Conservation (phyloP, 2,329 filamentous ascomycete genomes). For the Ophiostoma quercus region DNA sequence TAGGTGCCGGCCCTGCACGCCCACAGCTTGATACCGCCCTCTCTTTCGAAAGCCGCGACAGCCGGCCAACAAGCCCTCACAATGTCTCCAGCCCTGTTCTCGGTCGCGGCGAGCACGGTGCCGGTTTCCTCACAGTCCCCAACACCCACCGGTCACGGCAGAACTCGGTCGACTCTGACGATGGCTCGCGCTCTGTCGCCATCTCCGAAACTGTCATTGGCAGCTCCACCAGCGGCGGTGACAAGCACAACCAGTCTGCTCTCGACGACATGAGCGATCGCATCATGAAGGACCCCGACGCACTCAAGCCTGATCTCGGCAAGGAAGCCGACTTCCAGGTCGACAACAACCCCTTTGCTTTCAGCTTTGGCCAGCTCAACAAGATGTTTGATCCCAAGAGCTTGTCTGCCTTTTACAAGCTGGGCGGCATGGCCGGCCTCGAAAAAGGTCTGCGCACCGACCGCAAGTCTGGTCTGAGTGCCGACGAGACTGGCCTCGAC, state of each 20-base stretch:
- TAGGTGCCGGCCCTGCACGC: slow-evolving; percentile 21
- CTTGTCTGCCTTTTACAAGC: slow-evolving; percentile 69
- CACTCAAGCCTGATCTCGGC: slow-evolving; percentile 68
- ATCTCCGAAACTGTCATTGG: slow-evolving; percentile 58
- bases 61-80: slow-evolving; percentile 64
- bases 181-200: slow-evolving; percentile 52
- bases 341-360: slow-evolving; percentile 78
- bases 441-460: slow-evolving; percentile 74
- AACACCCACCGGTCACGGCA: slow-evolving; percentile 56
- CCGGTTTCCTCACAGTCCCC: slow-evolving; percentile 61
- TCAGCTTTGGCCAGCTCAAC: slow-evolving; percentile 73
- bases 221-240: slow-evolving; percentile 42
- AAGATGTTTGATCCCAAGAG: slow-evolving; percentile 91
- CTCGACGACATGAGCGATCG: slow-evolving; percentile 40
- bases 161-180: slow-evolving; percentile 64
- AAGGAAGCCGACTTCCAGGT: slow-evolving; percentile 72
- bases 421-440: slow-evolving; percentile 72
- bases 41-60: slow-evolving; percentile 62
- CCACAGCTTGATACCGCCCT: slow-evolving; percentile 50
- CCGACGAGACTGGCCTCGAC: slow-evolving; percentile 64
- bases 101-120: slow-evolving; percentile 41
- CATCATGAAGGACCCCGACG: slow-evolving; percentile 61
- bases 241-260: slow-evolving; percentile 32
- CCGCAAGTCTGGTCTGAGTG: slow-evolving; percentile 65
- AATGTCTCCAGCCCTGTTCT: slow-evolving; percentile 60